phyloP scores from a whole-genome alignment of 768 basidiomycete genomes.

The Naganishia onofrii region DNA sequence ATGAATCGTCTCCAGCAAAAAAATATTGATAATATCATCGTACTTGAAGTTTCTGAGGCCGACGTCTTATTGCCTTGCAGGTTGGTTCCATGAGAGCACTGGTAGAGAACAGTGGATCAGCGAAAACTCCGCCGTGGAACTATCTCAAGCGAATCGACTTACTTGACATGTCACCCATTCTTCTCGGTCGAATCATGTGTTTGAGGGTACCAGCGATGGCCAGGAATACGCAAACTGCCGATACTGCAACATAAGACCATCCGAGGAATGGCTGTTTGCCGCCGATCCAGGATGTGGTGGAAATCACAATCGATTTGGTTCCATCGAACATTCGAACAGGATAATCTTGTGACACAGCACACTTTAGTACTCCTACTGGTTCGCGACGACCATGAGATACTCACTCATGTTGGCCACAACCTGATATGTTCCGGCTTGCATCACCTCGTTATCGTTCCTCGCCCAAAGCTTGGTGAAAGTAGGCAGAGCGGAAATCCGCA shows the following conservation, averaged over 20 bases:
- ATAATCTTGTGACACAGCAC: conserved; percentile 64
- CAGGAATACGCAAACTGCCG: conserved; percentile 79
- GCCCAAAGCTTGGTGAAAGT: conserved; percentile 95
- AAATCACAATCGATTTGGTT: conserved; percentile 94
- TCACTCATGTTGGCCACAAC: conserved; percentile 76
- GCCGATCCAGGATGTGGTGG: conserved; percentile 97
- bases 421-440: conserved; percentile 71
- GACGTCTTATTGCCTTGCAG: background rate
- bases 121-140: background rate
- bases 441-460: conserved; percentile 73
- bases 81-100: conserved; percentile 52
- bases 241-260: conserved; percentile 92
- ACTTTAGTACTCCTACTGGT: background rate
- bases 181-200: conserved; percentile 85
- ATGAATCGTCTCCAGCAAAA: background rate
- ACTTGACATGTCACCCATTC: conserved; percentile 51
- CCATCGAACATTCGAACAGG: conserved; percentile 87
- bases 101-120: background rate
- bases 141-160: conserved; percentile 29
- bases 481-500: conserved; percentile 94
- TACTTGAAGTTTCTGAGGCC: background rate
- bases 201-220: conserved; percentile 84
- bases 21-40: background rate
- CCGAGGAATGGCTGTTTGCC: conserved; percentile 98
- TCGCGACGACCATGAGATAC: conserved; percentile 49